Evolutionary conservation across 129 eudicot genomes (phyloP), one percentile per base, ranked within the genome.

Genomic region (Centaurea solstitialis): DNA sequence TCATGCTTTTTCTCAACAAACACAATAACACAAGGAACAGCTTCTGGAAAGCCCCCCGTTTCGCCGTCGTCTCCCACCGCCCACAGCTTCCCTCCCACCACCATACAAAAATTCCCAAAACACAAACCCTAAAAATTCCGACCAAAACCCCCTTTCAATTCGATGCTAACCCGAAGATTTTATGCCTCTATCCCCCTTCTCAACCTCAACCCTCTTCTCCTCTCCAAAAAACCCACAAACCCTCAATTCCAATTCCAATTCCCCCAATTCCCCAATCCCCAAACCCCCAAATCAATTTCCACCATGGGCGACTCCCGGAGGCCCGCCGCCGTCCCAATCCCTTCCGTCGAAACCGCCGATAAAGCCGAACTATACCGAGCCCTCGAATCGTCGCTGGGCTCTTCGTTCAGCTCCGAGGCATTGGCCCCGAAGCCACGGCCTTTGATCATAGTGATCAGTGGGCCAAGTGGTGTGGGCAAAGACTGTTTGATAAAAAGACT

Each of bases 401-500:
- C 93, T 2, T 22, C 89, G 0, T 94, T 94, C 79, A 86, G 88
- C 76, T 83, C 89, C 0, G 85, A 86, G 23, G 93, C 97, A 75
- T 67, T 83, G 35, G 82, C 83, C 15, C 93, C 98, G 3, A 76
- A 76, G 6, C 91, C 97, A 59, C 85, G 80, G 21, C 98, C 97
- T 50, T 75, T 94, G 79, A 80, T 94, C 23, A 77, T 94, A 4
- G 98, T 94, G 18, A 87, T 94, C 30, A 92, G 97, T 71, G 98
- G 98, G 12, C 98, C 98, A 6, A 94, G 97, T 79, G 98, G 98
- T 10, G 98, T 94, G 62, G 98, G 98, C 41, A 94, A 94, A 78
- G 98, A 94, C 86, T 90, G 96, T 12, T 91, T 92, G 64, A 92
- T 94, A 43, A 94, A 89, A 68, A 76, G 90, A 33, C 77, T 94